These are phyloP conservation scores for Pyrus betulifolia DNA, from an alignment of 306 rosid species.

Conservation along the genomic window DNA sequence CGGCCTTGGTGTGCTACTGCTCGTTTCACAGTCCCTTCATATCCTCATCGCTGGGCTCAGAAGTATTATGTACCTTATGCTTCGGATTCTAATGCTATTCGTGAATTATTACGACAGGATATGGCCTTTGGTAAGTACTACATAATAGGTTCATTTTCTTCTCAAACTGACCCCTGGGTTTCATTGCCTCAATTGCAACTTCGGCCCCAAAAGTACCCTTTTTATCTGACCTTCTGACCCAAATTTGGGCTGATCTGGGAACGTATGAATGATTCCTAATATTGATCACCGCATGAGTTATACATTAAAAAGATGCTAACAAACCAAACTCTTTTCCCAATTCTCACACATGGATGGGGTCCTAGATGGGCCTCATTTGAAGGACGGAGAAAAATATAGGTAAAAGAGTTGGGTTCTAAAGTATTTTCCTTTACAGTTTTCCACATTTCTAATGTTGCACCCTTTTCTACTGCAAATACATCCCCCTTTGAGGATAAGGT, in stretches of 20 bases:
- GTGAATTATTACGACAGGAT: conserved; percentile 50
- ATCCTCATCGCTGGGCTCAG: conserved; percentile 90
- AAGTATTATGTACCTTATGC: conserved; percentile 84
- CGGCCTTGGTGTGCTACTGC: conserved; percentile 87
- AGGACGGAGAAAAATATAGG: background rate
- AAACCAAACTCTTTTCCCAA: background rate
- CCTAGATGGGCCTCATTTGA: background rate
- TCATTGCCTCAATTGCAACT: background rate
- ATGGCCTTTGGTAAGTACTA: conserved; percentile 59
- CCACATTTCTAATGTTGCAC: background rate
- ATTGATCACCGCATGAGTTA: background rate
- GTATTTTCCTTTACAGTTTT: background rate
- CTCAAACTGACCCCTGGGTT: background rate
- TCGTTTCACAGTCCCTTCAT: conserved; percentile 53
- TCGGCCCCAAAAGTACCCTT: background rate
- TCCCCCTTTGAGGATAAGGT: conserved; percentile 13
- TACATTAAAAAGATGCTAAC: background rate
- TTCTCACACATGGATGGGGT: background rate
- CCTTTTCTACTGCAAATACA: background rate
- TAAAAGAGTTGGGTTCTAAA: background rate
- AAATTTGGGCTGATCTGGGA: background rate
- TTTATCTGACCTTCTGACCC: background rate
- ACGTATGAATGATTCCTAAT: background rate
- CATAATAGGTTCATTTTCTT: conserved; percentile 9
- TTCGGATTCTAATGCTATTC: conserved; percentile 52